These are phyloP conservation scores for Komagataea norvegica DNA, from an alignment of 1,139 yeast genomes.

Conservation along the genomic window DNA sequence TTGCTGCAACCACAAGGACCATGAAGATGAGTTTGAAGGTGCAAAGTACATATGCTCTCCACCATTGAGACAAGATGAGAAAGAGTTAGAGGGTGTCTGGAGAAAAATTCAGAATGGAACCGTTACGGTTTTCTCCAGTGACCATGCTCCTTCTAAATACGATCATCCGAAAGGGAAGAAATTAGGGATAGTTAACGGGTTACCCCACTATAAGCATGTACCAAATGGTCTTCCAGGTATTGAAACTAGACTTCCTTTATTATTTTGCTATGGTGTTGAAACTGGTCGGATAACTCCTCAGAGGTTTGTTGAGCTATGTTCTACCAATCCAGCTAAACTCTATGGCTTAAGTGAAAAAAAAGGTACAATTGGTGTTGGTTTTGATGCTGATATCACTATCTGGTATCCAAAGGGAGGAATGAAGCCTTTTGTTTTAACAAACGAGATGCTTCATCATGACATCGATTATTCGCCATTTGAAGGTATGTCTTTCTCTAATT, in stretches of 20 bases:
- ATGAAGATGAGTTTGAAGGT: constrained; percentile 34
- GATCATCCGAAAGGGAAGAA: constrained; percentile 37
- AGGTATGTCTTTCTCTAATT: constrained; percentile 38
- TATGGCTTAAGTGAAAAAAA: constrained; percentile 36
- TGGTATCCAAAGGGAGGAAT: constrained; percentile 39
- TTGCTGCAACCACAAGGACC: constrained; percentile 29
- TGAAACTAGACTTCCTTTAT: constrained; percentile 41
- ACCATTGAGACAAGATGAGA: constrained; percentile 37
- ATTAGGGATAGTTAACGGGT: constrained; percentile 34
- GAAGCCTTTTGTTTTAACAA: constrained; percentile 29
- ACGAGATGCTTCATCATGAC: constrained; percentile 37
- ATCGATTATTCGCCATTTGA: constrained; percentile 46
- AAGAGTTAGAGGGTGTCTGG: constrained; percentile 42
- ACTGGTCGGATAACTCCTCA: constrained; percentile 37
- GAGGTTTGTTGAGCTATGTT: constrained; percentile 39
- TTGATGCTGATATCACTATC: constrained; percentile 40
- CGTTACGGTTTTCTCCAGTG: constrained; percentile 42
- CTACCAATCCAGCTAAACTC: constrained; percentile 41
- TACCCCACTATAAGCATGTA: constrained; percentile 36
- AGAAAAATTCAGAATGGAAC: constrained; percentile 41
- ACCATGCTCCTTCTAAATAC: constrained; percentile 43
- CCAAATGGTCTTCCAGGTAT: constrained; percentile 46
- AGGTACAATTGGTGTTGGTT: constrained; percentile 39
- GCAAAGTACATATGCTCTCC: constrained; percentile 48
- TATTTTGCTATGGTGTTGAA: constrained; percentile 40